Evolutionary conservation across 116 monocot species (phyloP).

Genomic region (Cymodocea nodosa): DNA sequence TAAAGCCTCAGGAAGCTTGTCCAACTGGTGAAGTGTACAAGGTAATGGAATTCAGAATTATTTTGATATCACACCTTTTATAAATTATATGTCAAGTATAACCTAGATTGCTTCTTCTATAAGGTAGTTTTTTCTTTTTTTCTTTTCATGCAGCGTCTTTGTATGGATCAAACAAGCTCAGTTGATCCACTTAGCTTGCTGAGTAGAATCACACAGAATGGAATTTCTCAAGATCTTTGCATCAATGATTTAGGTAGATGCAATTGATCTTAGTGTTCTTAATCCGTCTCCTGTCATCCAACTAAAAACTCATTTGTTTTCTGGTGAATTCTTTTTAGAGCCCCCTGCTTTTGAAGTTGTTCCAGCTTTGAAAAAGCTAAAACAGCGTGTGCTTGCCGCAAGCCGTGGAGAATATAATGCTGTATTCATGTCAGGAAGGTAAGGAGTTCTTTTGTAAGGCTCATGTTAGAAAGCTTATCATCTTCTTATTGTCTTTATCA

Average conservation of each 20-base stretch:
- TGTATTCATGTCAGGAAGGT: conserved; percentile 99
- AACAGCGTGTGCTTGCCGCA: conserved; percentile 71
- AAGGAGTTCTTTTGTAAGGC: background rate
- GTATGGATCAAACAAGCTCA: conserved; percentile 54
- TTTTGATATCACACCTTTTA: background rate
- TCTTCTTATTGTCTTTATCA: too few species aligned
- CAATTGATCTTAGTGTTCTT: background rate
- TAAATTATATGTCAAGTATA: background rate
- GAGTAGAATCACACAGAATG: conserved; percentile 40
- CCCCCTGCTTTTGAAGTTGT: conserved; percentile 92
- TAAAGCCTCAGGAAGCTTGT: conserved; percentile 92
- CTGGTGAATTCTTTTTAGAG: conserved; percentile 27
- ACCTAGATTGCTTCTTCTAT: too few species aligned
- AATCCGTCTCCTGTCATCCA: background rate
- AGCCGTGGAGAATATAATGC: conserved; percentile 63
- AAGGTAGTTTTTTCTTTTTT: background rate
- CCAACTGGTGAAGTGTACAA: conserved; percentile 96
- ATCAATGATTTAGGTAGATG: conserved; percentile 86
- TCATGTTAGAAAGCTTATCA: too few species aligned
- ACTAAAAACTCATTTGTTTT: background rate
- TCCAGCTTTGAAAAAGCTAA: conserved; percentile 78
- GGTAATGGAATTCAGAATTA: conserved; percentile 16
- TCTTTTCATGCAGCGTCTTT: conserved; percentile 47
- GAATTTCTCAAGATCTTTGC: conserved; percentile 86
- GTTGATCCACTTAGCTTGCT: conserved; percentile 62